Conservation (phyloP, 2,329 filamentous ascomycete genomes). For the Fusarium globosum region DNA sequence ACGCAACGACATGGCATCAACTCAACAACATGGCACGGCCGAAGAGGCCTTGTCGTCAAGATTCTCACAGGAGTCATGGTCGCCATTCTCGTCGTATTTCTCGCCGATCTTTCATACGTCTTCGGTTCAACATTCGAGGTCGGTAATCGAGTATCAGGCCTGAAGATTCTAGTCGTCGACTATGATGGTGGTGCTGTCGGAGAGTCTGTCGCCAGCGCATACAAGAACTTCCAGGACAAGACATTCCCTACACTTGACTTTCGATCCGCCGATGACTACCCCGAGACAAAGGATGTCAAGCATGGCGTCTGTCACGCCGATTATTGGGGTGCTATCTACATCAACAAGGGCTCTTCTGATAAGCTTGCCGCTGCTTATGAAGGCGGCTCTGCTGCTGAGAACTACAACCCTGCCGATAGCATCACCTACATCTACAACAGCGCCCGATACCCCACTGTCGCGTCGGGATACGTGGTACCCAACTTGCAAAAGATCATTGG, state of each 20-base stretch:
- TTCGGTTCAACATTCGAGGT: conserved; percentile 49
- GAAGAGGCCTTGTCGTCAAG: conserved; percentile 8
- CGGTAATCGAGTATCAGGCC: conserved; percentile 29
- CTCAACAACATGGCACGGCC: conserved; percentile 24
- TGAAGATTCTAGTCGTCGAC: conserved; percentile 48
- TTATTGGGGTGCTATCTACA: conserved; percentile 54
- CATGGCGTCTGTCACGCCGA: conserved; percentile 50
- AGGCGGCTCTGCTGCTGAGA: conserved; percentile 35
- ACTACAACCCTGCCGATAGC: conserved; percentile 49
- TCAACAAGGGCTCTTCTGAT: conserved; percentile 46
- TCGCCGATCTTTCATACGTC: conserved; percentile 47
- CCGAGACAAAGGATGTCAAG: conserved; percentile 41
- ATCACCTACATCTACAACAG: conserved; percentile 53
- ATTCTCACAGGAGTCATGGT: conserved; percentile 33
- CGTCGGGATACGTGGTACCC: conserved; percentile 43
- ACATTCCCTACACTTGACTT: conserved; percentile 50
- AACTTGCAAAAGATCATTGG: conserved; percentile 47
- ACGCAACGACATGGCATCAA: conserved; percentile 16
- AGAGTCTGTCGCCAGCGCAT: conserved; percentile 48
- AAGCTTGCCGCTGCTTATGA: conserved; percentile 46
- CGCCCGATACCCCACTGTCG: conserved; percentile 49
- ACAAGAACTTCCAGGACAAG: conserved; percentile 45
- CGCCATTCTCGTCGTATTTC: conserved; percentile 35
- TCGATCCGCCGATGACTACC: conserved; percentile 40
- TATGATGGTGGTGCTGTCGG: conserved; percentile 50